phyloP scores from a whole-genome alignment of 257 asterid species.

The Fraxinus pennsylvanica region DNA sequence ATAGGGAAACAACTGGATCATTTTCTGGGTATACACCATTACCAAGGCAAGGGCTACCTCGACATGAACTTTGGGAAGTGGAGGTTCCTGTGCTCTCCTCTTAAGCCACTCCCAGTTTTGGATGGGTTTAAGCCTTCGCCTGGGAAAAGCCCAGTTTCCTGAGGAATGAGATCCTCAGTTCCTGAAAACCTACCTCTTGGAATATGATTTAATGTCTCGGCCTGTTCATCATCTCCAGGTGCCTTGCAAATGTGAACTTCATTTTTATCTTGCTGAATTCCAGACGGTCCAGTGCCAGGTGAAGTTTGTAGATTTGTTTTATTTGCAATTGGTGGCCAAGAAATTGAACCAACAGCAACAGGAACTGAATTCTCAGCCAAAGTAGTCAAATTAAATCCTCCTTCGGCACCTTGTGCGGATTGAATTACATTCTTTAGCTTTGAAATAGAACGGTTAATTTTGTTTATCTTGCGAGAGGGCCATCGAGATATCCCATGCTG shows the following conservation, averaged over 20 bases:
- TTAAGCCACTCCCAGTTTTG: slow-evolving; percentile 65
- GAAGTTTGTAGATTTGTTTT: slow-evolving; percentile 47
- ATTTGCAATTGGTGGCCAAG: slow-evolving; percentile 62
- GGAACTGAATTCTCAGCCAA: slow-evolving; percentile 43
- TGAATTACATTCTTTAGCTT: slow-evolving; percentile 47
- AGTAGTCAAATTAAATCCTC: slow-evolving; percentile 43
- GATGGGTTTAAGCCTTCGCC: slow-evolving; percentile 51
- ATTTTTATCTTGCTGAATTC: slow-evolving; percentile 51
- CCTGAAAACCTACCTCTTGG: slow-evolving; percentile 21
- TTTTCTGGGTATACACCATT: slow-evolving; percentile 49
- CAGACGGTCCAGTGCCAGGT: slow-evolving; percentile 46
- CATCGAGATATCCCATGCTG: slow-evolving; percentile 55
- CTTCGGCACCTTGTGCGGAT: slow-evolving; percentile 51
- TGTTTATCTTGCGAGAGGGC: slow-evolving; percentile 64
- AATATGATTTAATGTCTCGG: slow-evolving; percentile 34
- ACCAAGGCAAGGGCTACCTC: slow-evolving; percentile 55
- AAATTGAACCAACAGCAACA: slow-evolving; percentile 39
- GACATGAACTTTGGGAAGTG: slow-evolving; percentile 79
- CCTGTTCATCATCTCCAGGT: slow-evolving; percentile 40
- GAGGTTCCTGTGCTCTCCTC: slow-evolving; percentile 82
- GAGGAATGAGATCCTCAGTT: slow-evolving; percentile 33
- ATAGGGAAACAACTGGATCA: slow-evolving; percentile 48
- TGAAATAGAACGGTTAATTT: slow-evolving; percentile 47
- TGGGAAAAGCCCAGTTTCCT: slow-evolving; percentile 19
- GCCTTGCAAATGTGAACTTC: slow-evolving; percentile 28